Percentiles rank a stretch among this genome's conserved stretches.
Evolutionary conservation across 1,284 basidiomycete genomes (phyloP).

Genomic region (Mrakiaceae sp.): DNA sequence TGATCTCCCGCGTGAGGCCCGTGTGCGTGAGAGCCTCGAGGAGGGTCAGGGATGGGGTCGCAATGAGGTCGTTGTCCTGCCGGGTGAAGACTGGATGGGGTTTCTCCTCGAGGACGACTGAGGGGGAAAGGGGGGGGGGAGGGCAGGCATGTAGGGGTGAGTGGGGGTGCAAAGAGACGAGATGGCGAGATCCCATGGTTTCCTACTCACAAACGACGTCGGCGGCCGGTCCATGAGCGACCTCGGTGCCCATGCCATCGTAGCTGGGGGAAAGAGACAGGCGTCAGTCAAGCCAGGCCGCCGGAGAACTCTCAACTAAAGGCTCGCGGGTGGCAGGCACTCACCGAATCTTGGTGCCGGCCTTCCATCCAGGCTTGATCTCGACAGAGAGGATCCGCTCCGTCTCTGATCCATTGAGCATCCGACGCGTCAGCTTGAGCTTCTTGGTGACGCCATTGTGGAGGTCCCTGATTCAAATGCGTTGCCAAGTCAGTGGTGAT

Average conservation of each 20-base stretch:
- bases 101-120: conserved; percentile 77
- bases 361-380: conserved; percentile 57
- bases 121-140: background rate
- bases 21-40: conserved; percentile 67
- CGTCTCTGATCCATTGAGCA: conserved; percentile 61
- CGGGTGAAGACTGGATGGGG: conserved; percentile 62
- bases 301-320: too few species aligned
- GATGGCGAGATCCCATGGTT: background rate
- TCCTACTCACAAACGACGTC: conserved; percentile 15
- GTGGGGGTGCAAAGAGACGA: background rate
- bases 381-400: conserved; percentile 84
- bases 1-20: conserved; percentile 40
- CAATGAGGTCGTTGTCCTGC: conserved; percentile 66
- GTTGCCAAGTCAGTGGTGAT: too few species aligned
- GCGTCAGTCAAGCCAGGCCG: background rate
- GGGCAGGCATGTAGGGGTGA: background rate
- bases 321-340: background rate
- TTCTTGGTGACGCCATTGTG: conserved; percentile 79
- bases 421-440: conserved; percentile 71
- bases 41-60: conserved; percentile 54
- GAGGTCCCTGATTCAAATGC: conserved; percentile 33
- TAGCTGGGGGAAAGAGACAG: conserved; percentile 9
- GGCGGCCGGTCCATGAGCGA: conserved; percentile 16
- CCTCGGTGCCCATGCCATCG: conserved; percentile 14
- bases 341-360: conserved; percentile 63